Evolutionary conservation across 2,329 filamentous ascomycete genomes (phyloP).

Genomic region (Byssothecium circinans): DNA sequence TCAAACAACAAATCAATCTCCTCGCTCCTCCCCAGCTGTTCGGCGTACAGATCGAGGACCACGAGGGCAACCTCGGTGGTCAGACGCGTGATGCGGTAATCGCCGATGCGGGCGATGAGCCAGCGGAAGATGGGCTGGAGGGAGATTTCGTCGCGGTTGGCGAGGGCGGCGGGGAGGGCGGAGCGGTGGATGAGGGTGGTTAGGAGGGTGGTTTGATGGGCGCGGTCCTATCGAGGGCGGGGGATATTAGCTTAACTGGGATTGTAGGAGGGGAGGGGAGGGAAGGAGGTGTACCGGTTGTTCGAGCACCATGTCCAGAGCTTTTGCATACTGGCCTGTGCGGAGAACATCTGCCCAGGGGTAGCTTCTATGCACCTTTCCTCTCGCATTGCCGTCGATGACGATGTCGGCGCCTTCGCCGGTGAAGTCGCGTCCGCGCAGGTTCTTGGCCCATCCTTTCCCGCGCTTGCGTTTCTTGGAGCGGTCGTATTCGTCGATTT

Average conservation of each 20-base stretch:
- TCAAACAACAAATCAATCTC: conserved; percentile 73
- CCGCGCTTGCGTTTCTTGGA: conserved; percentile 65
- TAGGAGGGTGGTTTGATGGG: conserved; percentile 70
- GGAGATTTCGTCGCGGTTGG: conserved; percentile 76
- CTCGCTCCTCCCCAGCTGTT: conserved; percentile 72
- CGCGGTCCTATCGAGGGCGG: conserved; percentile 26
- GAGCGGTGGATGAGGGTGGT: conserved; percentile 85
- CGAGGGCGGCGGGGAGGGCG: conserved; percentile 77
- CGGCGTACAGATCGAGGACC: conserved; percentile 83
- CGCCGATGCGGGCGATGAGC: conserved; percentile 77
- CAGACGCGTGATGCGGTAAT: conserved; percentile 78
- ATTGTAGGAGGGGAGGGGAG: background rate
- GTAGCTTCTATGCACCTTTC: conserved; percentile 63
- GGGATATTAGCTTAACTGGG: conserved; percentile 6
- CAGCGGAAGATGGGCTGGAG: conserved; percentile 83
- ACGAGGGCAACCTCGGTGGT: conserved; percentile 82
- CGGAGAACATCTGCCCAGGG: conserved; percentile 85
- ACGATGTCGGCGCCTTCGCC: conserved; percentile 87
- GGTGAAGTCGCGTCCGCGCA: conserved; percentile 74
- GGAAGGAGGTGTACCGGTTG: conserved; percentile 33
- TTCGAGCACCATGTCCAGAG: conserved; percentile 75
- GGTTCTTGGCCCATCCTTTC: conserved; percentile 62
- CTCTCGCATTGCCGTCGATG: conserved; percentile 72
- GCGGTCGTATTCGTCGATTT: conserved; percentile 75
- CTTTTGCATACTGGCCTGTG: conserved; percentile 72